A percentile compares a stretch with the other conserved stretches of the same genome.
These are phyloP conservation scores for Aristolochia fimbriata DNA, from an alignment of 164 flowering plant genomes.

Conservation along the genomic window DNA sequence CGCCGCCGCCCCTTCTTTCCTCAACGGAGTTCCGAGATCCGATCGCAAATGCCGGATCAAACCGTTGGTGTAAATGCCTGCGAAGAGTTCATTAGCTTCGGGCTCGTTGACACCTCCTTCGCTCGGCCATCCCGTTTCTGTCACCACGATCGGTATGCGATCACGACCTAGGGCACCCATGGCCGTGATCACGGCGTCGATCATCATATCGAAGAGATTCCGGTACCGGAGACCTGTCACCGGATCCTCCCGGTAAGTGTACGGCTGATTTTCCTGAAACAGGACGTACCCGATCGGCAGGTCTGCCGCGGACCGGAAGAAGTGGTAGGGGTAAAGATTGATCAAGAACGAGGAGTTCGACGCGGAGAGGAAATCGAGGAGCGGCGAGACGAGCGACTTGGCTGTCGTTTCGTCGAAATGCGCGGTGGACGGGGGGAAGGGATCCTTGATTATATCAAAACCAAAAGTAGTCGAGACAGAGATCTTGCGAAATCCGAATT, in stretches of 20 bases:
- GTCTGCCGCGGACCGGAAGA: conserved; percentile 34
- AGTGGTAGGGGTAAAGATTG: conserved; percentile 55
- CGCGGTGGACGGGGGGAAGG: conserved; percentile 74
- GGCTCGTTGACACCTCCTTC: conserved; percentile 23
- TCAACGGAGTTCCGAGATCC: conserved; percentile 57
- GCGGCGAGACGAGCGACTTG: conserved; percentile 30
- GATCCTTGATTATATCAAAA: conserved; percentile 36
- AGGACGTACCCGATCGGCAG: conserved; percentile 66
- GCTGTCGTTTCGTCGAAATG: conserved; percentile 35
- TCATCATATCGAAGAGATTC: conserved; percentile 78
- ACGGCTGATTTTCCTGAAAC: conserved; percentile 44
- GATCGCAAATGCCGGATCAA: conserved; percentile 45
- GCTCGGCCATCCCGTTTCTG: conserved; percentile 94
- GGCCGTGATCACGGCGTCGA: conserved; percentile 47
- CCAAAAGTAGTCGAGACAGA: conserved; percentile 69
- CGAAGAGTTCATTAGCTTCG: conserved; percentile 35
- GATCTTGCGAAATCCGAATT: conserved; percentile 48
- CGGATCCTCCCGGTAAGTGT: conserved; percentile 54
- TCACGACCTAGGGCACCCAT: conserved; percentile 60
- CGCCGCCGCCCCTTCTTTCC: conserved; percentile 52
- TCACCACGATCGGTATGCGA: conserved; percentile 50
- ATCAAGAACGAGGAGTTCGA: conserved; percentile 67
- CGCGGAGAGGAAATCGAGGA: conserved; percentile 45
- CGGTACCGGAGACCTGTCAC: conserved; percentile 60
- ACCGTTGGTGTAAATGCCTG: conserved; percentile 53